These are phyloP conservation scores for Backusella psychrophila DNA, from an alignment of 192 early-diverging fungal genomes.

Conservation along the genomic window DNA sequence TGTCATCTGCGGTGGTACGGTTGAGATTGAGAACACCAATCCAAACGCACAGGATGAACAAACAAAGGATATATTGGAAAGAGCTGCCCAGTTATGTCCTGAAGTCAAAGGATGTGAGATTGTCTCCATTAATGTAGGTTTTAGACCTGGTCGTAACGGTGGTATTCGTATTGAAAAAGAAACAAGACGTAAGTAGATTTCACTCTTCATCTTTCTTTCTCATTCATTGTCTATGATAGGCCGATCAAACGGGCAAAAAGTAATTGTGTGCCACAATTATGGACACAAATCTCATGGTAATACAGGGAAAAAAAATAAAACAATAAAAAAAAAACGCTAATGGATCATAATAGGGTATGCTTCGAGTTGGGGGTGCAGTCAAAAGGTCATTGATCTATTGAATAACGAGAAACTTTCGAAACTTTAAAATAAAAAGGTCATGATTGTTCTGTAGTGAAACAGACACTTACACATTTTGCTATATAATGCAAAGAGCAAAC, in stretches of 20 bases:
- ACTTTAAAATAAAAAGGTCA: background rate
- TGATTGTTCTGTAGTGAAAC: background rate
- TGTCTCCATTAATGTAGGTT: slow-evolving; percentile 56
- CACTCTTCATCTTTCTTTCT: background rate
- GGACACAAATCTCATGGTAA: slow-evolving; percentile 28
- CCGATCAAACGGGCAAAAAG: slow-evolving; percentile 18
- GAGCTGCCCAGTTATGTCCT: slow-evolving; percentile 45
- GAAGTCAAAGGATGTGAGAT: slow-evolving; percentile 45
- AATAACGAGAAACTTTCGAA: slow-evolving; percentile 8
- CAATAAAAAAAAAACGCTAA: background rate
- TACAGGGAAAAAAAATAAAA: background rate
- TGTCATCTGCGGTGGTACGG: slow-evolving; percentile 80
- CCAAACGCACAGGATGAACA: slow-evolving; percentile 26
- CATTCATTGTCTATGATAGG: background rate
- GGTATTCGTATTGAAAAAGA: slow-evolving; percentile 63
- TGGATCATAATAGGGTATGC: slow-evolving; percentile 4
- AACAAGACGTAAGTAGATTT: slow-evolving; percentile 27
- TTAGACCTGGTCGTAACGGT: slow-evolving; percentile 52
- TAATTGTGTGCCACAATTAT: slow-evolving; percentile 27
- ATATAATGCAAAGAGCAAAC: background rate
- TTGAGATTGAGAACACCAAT: slow-evolving; percentile 28
- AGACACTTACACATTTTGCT: background rate
- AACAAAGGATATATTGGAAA: slow-evolving; percentile 42
- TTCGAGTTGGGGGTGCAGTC: slow-evolving; percentile 29
- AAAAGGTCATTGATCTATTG: slow-evolving; percentile 10